Evolutionary conservation across 768 basidiomycete genomes (phyloP), one percentile per base, ranked within the genome.

Genomic region (Leucosporidium yakuticum): DNA sequence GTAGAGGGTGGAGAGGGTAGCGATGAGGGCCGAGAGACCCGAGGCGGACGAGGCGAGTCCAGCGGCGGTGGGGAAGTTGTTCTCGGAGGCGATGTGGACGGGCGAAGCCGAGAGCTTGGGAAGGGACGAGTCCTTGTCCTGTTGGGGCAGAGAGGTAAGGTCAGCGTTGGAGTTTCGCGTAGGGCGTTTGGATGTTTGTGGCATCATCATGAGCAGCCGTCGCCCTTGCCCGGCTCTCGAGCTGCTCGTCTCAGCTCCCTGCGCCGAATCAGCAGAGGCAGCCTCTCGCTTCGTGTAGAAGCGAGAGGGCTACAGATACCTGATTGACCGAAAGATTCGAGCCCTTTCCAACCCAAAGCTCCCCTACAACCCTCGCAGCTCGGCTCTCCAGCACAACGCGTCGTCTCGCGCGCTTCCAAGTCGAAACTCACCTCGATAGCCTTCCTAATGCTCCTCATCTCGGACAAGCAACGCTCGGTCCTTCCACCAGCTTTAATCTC

Each of bases 41-140:
- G 93, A 91, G 0, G 96, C 96, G 44, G 94, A 97, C 1, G 94
- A 97, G 1, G 96, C 96, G 55, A 99, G 86, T 6, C 96, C 96
- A 0, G 96, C 96, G 20, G 96, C 96, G 20, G 96, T 99, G 36
- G 96, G 96, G 83, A 99, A 98, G 82, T 98, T 98, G 84, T 99
- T 99, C 81, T 86, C 87, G 11, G 95, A 98, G 65, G 86, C 86
- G 75, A 99, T 92, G 81, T 92, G 93, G 6, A 98, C 85, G 23
- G 84, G 80, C 78, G 81, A 89, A 21, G 81, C 73, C 0, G 92
- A 89, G 48, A 94, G 79, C 87, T 90, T 34, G 48, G 55, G 53
- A 15, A 75, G 68, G 19, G 60, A 54, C 1, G 67, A 3, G 60
- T 76, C 50, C 61, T 61, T 55, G 21, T 60, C 58, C 69, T 73